A percentile compares a stretch with the other conserved stretches of the same genome.
These are phyloP conservation scores for Lepraria neglecta DNA, from an alignment of 495 filamentous ascomycete species.

Conservation along the genomic window DNA sequence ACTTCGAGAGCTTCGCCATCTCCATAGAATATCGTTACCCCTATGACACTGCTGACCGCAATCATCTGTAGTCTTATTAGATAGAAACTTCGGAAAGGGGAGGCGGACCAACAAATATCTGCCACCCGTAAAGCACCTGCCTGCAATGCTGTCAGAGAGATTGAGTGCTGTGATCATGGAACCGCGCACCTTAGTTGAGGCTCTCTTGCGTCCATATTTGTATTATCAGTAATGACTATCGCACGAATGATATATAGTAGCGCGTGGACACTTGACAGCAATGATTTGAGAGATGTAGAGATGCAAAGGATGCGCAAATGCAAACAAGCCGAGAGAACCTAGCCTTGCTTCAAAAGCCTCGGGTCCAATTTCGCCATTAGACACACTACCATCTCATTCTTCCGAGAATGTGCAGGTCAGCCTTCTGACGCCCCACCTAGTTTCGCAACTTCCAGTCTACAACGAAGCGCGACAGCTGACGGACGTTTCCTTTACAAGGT, in stretches of 20 bases:
- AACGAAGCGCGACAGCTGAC: no score
- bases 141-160: constrained; percentile 4
- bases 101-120: constrained; percentile 18
- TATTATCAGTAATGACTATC: not conserved
- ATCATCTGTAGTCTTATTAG: constrained; percentile 28
- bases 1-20: constrained; percentile 30
- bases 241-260: not conserved
- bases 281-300: not conserved
- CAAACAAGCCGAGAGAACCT: not conserved
- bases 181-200: not conserved
- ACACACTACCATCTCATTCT: no score
- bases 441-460: no score
- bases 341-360: not conserved
- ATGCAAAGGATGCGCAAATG: not conserved
- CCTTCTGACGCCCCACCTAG: no score
- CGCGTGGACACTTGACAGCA: not conserved
- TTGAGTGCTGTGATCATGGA: not conserved
- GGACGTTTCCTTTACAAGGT: no score
- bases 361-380: no score
- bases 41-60: constrained; percentile 32
- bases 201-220: not conserved
- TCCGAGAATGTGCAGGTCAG: no score
- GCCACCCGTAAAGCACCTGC: constrained; percentile 13
- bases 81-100: no score
- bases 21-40: constrained; percentile 31